These are phyloP conservation scores for Chaetomium olivaceum DNA, from an alignment of 2,329 filamentous ascomycete species.

Conservation along the genomic window DNA sequence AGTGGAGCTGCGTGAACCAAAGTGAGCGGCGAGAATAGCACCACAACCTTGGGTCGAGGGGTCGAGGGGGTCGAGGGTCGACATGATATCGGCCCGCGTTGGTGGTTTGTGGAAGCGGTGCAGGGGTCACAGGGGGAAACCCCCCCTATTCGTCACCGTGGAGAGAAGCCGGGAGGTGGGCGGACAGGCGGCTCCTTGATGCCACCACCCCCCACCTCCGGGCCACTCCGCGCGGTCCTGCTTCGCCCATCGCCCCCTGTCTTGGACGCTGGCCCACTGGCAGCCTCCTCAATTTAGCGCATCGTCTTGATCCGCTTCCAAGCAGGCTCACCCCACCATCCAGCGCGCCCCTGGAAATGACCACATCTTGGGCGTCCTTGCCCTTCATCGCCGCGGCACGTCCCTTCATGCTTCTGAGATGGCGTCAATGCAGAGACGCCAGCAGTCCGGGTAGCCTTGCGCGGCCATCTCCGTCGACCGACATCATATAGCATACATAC, in stretches of 20 bases:
- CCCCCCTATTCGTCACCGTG: background rate
- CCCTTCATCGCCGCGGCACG: constrained; percentile 1
- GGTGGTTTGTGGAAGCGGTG: background rate
- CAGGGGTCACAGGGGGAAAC: background rate
- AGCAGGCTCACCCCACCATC: constrained; percentile 9
- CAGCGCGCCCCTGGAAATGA: constrained; percentile 22
- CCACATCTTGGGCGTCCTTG: constrained; percentile 7
- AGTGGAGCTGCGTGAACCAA: background rate
- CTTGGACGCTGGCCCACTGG: constrained; percentile 8
- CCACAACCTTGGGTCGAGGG: constrained; percentile 2
- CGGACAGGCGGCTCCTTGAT: constrained; percentile 18
- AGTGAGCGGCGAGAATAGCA: background rate
- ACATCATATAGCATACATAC: background rate
- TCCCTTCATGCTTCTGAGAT: constrained; percentile 17
- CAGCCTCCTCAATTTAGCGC: constrained; percentile 20
- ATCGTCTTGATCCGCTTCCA: constrained; percentile 14
- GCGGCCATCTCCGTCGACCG: background rate
- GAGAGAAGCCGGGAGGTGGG: constrained; percentile 8
- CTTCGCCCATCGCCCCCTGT: background rate
- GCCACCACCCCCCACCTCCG: constrained; percentile 4
- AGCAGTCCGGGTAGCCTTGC: background rate
- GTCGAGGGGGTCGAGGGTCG: constrained; percentile 4
- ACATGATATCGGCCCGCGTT: constrained; percentile 13
- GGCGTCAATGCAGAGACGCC: constrained; percentile 14
- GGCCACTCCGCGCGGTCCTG: background rate